A percentile compares a stretch with the other conserved stretches of the same genome.
These are phyloP conservation scores for Aspergillus avenaceus DNA, from an alignment of 495 filamentous ascomycete genomes.

Conservation along the genomic window DNA sequence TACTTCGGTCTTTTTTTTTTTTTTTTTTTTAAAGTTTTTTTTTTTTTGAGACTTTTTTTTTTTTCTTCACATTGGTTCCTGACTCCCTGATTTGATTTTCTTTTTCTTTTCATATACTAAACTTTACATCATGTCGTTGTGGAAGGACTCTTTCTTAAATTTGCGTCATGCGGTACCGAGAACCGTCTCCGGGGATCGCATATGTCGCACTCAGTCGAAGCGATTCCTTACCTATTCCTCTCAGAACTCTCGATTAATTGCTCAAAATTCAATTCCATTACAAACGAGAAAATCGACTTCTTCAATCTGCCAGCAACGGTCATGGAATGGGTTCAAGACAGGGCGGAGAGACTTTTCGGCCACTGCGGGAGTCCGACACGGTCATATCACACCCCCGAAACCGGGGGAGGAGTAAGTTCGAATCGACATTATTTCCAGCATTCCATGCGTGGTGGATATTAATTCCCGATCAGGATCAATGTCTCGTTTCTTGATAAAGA, in stretches of 20 bases:
- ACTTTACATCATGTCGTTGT: conserved; percentile 30
- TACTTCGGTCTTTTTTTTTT: not conserved
- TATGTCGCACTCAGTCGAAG: conserved; percentile 29
- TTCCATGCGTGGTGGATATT: not conserved
- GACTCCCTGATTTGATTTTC: too few relatives aligned
- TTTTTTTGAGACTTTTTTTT: not conserved
- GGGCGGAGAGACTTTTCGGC: conserved; percentile 61
- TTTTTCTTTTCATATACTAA: conserved; percentile 6
- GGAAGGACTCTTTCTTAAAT: conserved; percentile 32
- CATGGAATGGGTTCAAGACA: conserved; percentile 23
- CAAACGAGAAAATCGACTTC: not conserved
- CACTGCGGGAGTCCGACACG: conserved; percentile 59
- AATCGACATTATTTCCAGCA: not conserved
- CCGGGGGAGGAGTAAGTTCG: conserved; percentile 87
- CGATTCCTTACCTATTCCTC: conserved; percentile 29
- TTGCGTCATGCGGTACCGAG: conserved; percentile 32
- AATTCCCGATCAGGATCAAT: conserved; percentile 56
- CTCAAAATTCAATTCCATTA: conserved; percentile 9
- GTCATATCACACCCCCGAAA: conserved; percentile 77
- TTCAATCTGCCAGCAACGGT: conserved; percentile 5
- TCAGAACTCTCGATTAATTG: conserved; percentile 16
- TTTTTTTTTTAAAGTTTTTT: not conserved
- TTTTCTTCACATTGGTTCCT: not conserved
- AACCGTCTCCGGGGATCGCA: conserved; percentile 21
- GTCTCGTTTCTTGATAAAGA: conserved; percentile 96